Percentiles rank a stretch among this genome's conserved stretches.
Conservation (phyloP, 805 yeast species). For the Alloascoidea africana region DNA sequence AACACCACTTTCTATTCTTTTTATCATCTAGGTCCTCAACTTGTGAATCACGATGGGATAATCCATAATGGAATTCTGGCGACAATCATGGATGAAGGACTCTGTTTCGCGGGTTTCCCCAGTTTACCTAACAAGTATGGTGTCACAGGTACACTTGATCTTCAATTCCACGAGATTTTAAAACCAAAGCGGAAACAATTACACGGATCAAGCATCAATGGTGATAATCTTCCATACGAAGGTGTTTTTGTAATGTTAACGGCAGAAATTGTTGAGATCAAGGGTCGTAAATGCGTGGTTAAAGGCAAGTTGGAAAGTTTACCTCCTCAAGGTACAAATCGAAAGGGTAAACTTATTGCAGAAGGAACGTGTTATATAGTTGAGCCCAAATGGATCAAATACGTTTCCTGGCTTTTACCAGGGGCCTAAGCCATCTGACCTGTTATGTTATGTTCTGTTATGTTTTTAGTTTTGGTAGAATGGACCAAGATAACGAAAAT, state of each 20-base stretch:
- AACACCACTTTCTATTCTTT: neutral
- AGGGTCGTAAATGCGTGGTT: slow-evolving; percentile 64
- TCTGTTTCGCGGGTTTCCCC: slow-evolving; percentile 71
- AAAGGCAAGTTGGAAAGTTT: slow-evolving; percentile 44
- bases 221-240: no score
- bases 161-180: slow-evolving; percentile 28
- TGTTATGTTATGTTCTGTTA: no score
- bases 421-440: neutral
- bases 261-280: slow-evolving; percentile 43
- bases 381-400: slow-evolving; percentile 82
- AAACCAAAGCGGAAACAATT: no score
- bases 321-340: slow-evolving; percentile 10
- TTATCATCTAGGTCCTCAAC: neutral
- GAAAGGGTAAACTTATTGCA: slow-evolving; percentile 30
- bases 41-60: slow-evolving; percentile 26
- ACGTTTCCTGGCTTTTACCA: slow-evolving; percentile 32
- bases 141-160: slow-evolving; percentile 62
- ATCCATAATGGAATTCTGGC: slow-evolving; percentile 72
- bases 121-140: slow-evolving; percentile 63
- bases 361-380: slow-evolving; percentile 57
- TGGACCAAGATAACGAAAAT: no score
- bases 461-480: no score
- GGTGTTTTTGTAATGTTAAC: slow-evolving; percentile 46
- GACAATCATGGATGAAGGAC: slow-evolving; percentile 69
- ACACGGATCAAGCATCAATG: no score